Base-by-base conservation (phyloP, 768 basidiomycete species). In the Termitomyces sp. region DNA sequence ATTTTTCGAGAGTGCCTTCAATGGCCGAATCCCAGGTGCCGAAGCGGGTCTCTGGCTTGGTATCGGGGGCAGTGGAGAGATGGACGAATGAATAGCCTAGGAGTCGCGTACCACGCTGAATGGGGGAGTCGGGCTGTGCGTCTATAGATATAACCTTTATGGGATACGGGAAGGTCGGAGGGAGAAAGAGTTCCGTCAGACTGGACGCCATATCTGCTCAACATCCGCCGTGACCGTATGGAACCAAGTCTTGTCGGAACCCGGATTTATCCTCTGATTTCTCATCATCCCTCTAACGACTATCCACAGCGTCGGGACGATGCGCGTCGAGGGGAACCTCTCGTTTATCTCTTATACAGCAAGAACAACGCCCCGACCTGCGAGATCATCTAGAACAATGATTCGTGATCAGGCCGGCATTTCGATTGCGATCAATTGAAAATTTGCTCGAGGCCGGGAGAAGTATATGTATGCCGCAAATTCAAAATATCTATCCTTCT, bases 1-100 rank as follows among this genome's bases (percentile, higher is more conserved):
- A 98, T 16, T 72, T 69, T 42, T 83, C 77, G 37, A 98, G 68
- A 9, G 79, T 79, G 55, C 96, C 96, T 63, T 94, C 90, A 22
- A 97, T 78, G 32, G 90, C 80, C 53, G 84, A 84, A 69, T 98
- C 95, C 94, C 94, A 98, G 37, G 88, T 90, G 58, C 92, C 92
- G 68, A 92, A 91, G 59, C 90, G 82, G 57, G 82, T 80, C 69
- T 90, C 88, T 48, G 81, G 78, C 61, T 71, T 71, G 49, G 76
- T 70, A 52, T 76, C 78, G 57, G 78, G 75, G 13, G 69, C 64
- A 53, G 75, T 59, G 44, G 83, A 67, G 57, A 77, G 69, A 69
- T 90, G 77, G 44, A 82, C 79, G 74, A 90, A 95, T 6, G 90
- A 89, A 68, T 94, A 94, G 69, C 85, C 90, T 64, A 98, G 79